Percentiles rank a stretch among this genome's conserved stretches.
phyloP scores from a whole-genome alignment of 495 filamentous ascomycete genomes.

The Ramalina peruviana region DNA sequence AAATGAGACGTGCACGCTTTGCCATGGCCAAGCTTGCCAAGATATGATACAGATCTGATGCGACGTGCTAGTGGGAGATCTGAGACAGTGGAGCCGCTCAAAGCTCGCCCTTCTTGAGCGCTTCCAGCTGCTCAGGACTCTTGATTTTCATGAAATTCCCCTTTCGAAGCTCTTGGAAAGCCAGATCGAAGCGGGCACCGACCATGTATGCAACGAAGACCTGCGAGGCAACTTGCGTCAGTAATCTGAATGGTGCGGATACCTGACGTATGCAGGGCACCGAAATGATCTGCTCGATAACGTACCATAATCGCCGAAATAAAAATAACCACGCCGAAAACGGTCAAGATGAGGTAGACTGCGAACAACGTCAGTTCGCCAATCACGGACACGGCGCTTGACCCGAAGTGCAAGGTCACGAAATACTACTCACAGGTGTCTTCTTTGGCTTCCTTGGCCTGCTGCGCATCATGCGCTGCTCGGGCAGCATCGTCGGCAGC shows the following conservation, averaged over 20 bases:
- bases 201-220: slow-evolving; percentile 51
- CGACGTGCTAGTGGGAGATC: background rate
- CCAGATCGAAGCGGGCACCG: slow-evolving; percentile 56
- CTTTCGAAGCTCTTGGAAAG: slow-evolving; percentile 36
- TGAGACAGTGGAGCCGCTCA: slow-evolving; percentile 7
- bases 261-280: slow-evolving; percentile 5
- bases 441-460: slow-evolving; percentile 28
- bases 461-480: slow-evolving; percentile 33
- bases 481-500: slow-evolving; percentile 22
- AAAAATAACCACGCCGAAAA: slow-evolving; percentile 42
- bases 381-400: too few relatives aligned
- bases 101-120: slow-evolving; percentile 24
- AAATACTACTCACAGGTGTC: slow-evolving; percentile 8
- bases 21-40: too few relatives aligned
- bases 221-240: slow-evolving; percentile 23
- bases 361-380: slow-evolving; percentile 11
- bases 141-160: slow-evolving; percentile 26
- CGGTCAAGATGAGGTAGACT: slow-evolving; percentile 47
- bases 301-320: slow-evolving; percentile 55
- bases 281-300: background rate
- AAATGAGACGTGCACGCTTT: too few relatives aligned
- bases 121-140: slow-evolving; percentile 8
- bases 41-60: too few relatives aligned
- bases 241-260: background rate
- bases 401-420: too few relatives aligned